Conservation (phyloP, 805 yeast species). For the Jamesozyma gamospora region DNA sequence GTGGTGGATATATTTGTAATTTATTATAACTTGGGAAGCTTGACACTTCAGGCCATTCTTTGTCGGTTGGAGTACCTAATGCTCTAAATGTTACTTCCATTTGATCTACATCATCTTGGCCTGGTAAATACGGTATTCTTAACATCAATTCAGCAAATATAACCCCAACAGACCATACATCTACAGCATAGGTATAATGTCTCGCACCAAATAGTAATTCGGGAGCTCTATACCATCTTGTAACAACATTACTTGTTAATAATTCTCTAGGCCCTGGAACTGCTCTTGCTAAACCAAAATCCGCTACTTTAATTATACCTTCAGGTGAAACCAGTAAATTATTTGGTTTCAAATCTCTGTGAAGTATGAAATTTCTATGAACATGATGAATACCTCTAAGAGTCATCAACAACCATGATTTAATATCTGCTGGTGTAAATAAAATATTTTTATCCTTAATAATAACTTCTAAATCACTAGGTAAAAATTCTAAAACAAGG, state of each 20-base stretch:
- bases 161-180: slow-evolving; percentile 93
- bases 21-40: slow-evolving; percentile 68
- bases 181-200: slow-evolving; percentile 83
- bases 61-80: slow-evolving; percentile 90
- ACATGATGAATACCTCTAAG: slow-evolving; percentile 91
- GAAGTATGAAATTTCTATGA: slow-evolving; percentile 82
- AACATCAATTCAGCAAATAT: slow-evolving; percentile 95
- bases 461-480: slow-evolving; percentile 82
- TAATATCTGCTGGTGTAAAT: slow-evolving; percentile 79
- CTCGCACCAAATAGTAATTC: slow-evolving; percentile 82
- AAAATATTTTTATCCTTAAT: slow-evolving; percentile 70
- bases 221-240: slow-evolving; percentile 97
- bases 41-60: slow-evolving; percentile 83
- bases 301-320: slow-evolving; percentile 88
- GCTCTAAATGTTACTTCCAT: slow-evolving; percentile 90
- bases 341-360: slow-evolving; percentile 89
- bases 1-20: slow-evolving; percentile 69
- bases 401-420: slow-evolving; percentile 91
- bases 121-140: slow-evolving; percentile 90
- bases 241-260: slow-evolving; percentile 88
- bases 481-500: slow-evolving; percentile 85
- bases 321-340: slow-evolving; percentile 77
- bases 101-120: slow-evolving; percentile 83
- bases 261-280: slow-evolving; percentile 67
- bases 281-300: slow-evolving; percentile 91